Evolutionary conservation across 495 filamentous ascomycete genomes (phyloP), one percentile per base, ranked within the genome.

Genomic region (Penicillium verhagenii): DNA sequence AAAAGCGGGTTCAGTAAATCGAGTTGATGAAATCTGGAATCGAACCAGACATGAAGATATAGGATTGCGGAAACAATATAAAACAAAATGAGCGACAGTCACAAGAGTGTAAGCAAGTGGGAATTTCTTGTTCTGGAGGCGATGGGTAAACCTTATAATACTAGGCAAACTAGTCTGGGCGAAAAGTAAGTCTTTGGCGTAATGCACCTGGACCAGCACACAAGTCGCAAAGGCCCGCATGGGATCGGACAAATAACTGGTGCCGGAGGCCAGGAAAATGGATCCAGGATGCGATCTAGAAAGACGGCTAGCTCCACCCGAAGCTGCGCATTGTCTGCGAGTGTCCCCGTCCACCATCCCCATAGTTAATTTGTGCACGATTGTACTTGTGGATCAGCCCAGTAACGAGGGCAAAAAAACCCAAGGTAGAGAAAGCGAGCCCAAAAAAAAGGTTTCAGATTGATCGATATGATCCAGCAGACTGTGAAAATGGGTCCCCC

Each of bases 391-490:
- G 31, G 25, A 50, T 48, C 51, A 13, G 31, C 1, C 24, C 38
- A 47, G 28, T 37, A 25, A 33, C 47, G 35, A 24, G 42, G 21
- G 23, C 20, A 26, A 44, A n/a, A 11, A 45, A 45, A 16, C 25
- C 2, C 4, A 13, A 48, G 29, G 0, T 7, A 20, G 23, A 23
- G 23, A 49, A 3, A 8, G 9, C 29, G 39, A 19, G 31, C 35
- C 3, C 38, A 39, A n/a, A 38, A 39, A 56, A 53, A 49, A 50
- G 39, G 56, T 57, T 53, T 58, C 28, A 39, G 54, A 58, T 50
- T 54, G 42, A 61, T 66, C 55, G 43, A 59, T 45, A 6, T 43
- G 44, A 58, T 56, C 50, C 55, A 54, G 40, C 47, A 44, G 39
- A n/a, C n/a, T n/a, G n/a, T n/a, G n/a, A n/a, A 25, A 18, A 35